Evolutionary conservation across 2,329 filamentous ascomycete species (phyloP).

Genomic region (Ascochyta lentis): DNA sequence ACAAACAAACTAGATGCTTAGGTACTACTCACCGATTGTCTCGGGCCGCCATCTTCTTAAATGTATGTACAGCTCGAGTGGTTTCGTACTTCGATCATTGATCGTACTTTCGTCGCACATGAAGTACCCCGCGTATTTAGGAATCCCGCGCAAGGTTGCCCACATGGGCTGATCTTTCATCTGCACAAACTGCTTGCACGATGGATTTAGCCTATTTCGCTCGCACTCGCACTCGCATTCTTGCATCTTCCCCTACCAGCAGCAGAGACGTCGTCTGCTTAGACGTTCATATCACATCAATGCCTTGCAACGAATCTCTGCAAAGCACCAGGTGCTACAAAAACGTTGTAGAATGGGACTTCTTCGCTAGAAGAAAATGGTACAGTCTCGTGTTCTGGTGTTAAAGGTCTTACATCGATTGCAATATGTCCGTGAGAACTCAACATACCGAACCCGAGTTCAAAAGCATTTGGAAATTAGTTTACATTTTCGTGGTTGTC

Average conservation of each 20-base stretch:
- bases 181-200: too few relatives aligned
- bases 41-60: neutral
- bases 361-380: too few relatives aligned
- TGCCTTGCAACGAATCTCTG: neutral
- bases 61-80: neutral
- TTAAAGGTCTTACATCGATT: neutral
- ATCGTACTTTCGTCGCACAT: neutral
- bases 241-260: neutral
- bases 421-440: neutral
- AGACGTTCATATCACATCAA: neutral
- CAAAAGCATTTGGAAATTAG: neutral
- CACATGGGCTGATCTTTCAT: neutral
- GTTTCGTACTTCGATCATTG: neutral
- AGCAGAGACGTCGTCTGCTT: neutral
- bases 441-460: too few relatives aligned
- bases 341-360: too few relatives aligned
- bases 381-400: too few relatives aligned
- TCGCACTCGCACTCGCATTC: slow-evolving; percentile 1
- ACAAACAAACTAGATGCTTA: too few relatives aligned
- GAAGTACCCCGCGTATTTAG: neutral
- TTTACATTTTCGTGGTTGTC: neutral
- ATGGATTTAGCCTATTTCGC: neutral
- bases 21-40: neutral
- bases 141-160: neutral
- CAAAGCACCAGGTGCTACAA: too few relatives aligned